A percentile compares a stretch with the other conserved stretches of the same genome.
Evolutionary conservation across 148 eudicot genomes (phyloP).

Genomic region (Heliosperma pusillum): DNA sequence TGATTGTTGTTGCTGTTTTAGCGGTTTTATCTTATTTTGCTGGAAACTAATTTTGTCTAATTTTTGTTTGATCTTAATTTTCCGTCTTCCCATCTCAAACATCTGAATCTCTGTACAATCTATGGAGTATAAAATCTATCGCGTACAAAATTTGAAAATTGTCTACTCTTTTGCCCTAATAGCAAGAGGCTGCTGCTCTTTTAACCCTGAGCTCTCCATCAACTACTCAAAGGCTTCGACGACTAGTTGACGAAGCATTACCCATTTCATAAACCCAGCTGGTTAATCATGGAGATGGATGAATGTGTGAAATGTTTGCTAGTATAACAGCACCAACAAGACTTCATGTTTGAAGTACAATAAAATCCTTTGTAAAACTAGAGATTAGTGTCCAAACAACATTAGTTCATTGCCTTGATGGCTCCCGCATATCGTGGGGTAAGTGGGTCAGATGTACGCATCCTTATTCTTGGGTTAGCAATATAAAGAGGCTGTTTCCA

Average conservation of each 20-base stretch:
- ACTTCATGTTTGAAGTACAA: too few relatives aligned
- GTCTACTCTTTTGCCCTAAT: not conserved
- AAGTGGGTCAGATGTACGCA: too few relatives aligned
- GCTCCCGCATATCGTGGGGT: too few relatives aligned
- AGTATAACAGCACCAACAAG: too few relatives aligned
- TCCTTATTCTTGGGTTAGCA: too few relatives aligned
- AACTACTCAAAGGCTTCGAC: not conserved
- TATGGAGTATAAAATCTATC: not conserved
- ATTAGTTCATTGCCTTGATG: too few relatives aligned
- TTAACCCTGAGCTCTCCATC: not conserved
- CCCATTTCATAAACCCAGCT: not conserved
- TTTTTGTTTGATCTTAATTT: not conserved
- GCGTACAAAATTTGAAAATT: not conserved
- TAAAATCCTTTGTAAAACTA: too few relatives aligned
- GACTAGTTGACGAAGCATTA: too few relatives aligned
- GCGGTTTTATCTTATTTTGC: conserved; percentile 72
- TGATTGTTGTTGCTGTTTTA: conserved; percentile 73
- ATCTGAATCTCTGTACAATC: not conserved
- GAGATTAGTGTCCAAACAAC: too few relatives aligned
- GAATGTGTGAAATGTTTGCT: not conserved
- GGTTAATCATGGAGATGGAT: not conserved
- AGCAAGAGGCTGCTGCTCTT: not conserved
- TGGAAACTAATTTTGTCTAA: conserved; percentile 36
- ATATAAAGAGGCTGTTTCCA: too few relatives aligned
- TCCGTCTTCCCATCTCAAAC: not conserved